These are phyloP conservation scores for Orbilia quercus DNA, from an alignment of 2,329 filamentous ascomycete genomes.

Conservation along the genomic window DNA sequence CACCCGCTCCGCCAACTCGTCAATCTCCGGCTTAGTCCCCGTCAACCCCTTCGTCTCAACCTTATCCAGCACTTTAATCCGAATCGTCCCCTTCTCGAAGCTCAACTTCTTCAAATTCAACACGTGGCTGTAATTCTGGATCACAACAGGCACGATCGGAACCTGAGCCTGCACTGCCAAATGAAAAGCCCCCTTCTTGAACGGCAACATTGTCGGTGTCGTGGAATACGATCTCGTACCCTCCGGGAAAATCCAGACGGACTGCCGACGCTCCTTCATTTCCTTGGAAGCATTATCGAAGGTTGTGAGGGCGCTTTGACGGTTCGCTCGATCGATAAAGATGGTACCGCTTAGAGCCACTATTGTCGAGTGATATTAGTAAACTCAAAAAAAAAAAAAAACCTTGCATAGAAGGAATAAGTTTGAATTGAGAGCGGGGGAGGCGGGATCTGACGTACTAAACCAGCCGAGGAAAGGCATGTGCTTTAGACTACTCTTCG, in stretches of 20 bases:
- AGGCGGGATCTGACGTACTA: constrained; percentile 64
- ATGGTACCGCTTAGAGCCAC: constrained; percentile 84
- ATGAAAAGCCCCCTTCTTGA: constrained; percentile 99
- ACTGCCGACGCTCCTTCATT: constrained; percentile 73
- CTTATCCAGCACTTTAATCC: constrained; percentile 81
- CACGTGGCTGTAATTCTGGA: constrained; percentile 81
- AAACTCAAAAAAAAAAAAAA: too few species aligned
- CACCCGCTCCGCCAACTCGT: constrained; percentile 75
- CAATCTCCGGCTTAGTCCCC: constrained; percentile 75
- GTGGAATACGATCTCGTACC: constrained; percentile 90
- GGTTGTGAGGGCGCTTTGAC: constrained; percentile 81
- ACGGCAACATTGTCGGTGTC: constrained; percentile 84
- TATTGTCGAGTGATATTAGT: constrained; percentile 41
- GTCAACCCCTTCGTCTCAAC: constrained; percentile 79
- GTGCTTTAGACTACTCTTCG: constrained; percentile 83
- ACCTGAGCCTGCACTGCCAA: constrained; percentile 93
- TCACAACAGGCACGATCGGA: constrained; percentile 86
- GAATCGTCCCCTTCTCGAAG: constrained; percentile 77
- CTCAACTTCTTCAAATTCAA: constrained; percentile 73
- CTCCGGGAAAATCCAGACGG: constrained; percentile 73
- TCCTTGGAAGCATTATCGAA: constrained; percentile 84
- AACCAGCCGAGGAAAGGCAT: constrained; percentile 94
- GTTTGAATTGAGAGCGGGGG: too few species aligned
- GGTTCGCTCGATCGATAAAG: constrained; percentile 93
- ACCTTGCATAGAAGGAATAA: too few species aligned